A percentile compares a stretch with the other conserved stretches of the same genome.
These are phyloP conservation scores for Salix exigua DNA, from an alignment of 345 rosid genomes.

Conservation along the genomic window DNA sequence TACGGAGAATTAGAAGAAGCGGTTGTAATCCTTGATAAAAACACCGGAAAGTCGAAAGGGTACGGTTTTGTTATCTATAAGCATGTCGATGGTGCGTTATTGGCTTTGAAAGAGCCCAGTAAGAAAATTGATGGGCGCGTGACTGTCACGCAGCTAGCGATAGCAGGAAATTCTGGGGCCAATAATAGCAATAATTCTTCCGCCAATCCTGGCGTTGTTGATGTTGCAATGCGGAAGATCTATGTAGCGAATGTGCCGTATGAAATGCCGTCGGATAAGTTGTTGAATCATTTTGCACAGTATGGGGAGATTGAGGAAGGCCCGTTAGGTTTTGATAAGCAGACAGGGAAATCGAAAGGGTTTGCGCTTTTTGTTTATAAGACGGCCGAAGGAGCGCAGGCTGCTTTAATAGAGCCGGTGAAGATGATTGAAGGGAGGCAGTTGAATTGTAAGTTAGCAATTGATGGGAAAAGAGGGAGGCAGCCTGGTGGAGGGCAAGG, in stretches of 20 bases:
- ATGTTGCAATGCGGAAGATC: slow-evolving; percentile 67
- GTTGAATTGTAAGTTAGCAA: slow-evolving; percentile 66
- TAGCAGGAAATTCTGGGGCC: slow-evolving; percentile 42
- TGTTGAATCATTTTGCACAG: slow-evolving; percentile 46
- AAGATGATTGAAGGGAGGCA: slow-evolving; percentile 72
- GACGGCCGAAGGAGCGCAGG: slow-evolving; percentile 71
- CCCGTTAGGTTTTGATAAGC: slow-evolving; percentile 80
- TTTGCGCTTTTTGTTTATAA: slow-evolving; percentile 83
- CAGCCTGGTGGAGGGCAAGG: slow-evolving; percentile 36
- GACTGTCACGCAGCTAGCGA: slow-evolving; percentile 70
- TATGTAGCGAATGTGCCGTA: slow-evolving; percentile 72
- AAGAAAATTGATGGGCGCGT: slow-evolving; percentile 85
- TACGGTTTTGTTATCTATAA: slow-evolving; percentile 73
- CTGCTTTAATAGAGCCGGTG: slow-evolving; percentile 65
- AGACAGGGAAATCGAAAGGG: slow-evolving; percentile 79
- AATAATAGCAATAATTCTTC: slow-evolving; percentile 7
- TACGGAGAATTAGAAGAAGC: slow-evolving; percentile 73
- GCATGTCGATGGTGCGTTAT: slow-evolving; percentile 63
- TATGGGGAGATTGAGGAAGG: slow-evolving; percentile 91
- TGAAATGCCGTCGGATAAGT: slow-evolving; percentile 68
- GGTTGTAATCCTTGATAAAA: slow-evolving; percentile 61
- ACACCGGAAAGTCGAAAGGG: slow-evolving; percentile 72
- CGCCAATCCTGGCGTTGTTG: slow-evolving; percentile 25
- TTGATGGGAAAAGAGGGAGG: slow-evolving; percentile 38
- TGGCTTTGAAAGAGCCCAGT: slow-evolving; percentile 72